Base-by-base conservation (phyloP, 768 basidiomycete genomes). In the Sporobolomyces pararoseus region DNA sequence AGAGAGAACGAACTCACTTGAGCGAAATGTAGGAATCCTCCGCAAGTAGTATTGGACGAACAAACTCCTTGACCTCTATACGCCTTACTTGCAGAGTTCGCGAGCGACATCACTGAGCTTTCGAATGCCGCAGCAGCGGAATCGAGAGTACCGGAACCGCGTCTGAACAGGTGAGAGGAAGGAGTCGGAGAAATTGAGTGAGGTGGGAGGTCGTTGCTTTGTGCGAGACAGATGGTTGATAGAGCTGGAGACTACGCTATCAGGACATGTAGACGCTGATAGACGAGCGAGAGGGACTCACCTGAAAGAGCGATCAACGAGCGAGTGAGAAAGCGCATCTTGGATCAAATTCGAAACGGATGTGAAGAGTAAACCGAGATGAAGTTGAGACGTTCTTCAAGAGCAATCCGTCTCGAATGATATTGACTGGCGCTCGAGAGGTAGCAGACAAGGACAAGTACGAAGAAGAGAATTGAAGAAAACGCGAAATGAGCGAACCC, bases 41-140 rank as follows among this genome's bases (percentile, higher is more conserved):
- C 59, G 21, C 59, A 61, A 7, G 59, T 61, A 31, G 31, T 3
- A 21, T 61, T 34, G 3, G 59, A 61, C 7, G 44, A 32, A 34
- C 59, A 61, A 34, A 61, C 59, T 16, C 59, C 59, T 61, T 61
- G 59, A 34, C 46, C 59, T 49, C 21, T 32, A 7, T 49, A 44
- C 16, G 59, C 59, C 25, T 61, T 61, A 4, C 5, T 9, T 2
- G 59, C 59, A 7, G 46, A 32, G 32, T 50, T 61, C 2, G 59
- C 59, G 13, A 61, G 13, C 6, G 59, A 49, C 17, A 61, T 1
- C 31, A 61, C 46, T 4, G 59, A 61, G 25, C 59, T 49, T n/a
- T 61, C 59, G 16, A 61, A 32, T 34, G 59, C 21, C 7, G 58
- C 7, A 10, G 42, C 58, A 7, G 58, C 42, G 16, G 58, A 46